Conservation (phyloP, 2,329 filamentous ascomycete genomes). For the Hypomyces perniciosus region DNA sequence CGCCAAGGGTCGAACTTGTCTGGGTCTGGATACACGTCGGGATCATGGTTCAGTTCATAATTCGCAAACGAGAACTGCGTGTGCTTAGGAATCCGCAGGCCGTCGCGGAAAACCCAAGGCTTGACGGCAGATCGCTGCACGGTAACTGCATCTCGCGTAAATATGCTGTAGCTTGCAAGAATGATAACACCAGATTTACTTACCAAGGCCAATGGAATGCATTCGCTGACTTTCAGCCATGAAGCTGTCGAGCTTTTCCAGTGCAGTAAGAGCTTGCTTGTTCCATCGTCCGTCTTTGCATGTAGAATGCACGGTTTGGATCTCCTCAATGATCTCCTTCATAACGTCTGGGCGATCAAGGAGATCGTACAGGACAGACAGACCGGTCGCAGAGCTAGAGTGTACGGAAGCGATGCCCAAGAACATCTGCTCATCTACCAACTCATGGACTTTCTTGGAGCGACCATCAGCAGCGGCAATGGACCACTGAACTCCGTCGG, state of each 20-base stretch:
- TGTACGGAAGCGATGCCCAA: background rate
- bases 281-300: background rate
- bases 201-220: background rate
- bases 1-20: background rate
- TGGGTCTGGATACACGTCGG: background rate
- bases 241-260: background rate
- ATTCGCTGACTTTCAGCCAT: constrained; percentile 1
- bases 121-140: background rate
- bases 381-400: background rate
- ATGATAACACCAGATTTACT: background rate
- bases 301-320: background rate
- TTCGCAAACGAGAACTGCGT: background rate
- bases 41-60: constrained; percentile 1
- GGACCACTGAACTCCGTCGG: background rate
- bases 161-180: no score
- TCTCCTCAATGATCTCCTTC: background rate
- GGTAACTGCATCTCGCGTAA: no score
- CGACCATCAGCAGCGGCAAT: background rate
- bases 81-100: background rate
- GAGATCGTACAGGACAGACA: background rate
- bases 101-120: background rate
- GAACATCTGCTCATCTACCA: background rate
- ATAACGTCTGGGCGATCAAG: background rate
- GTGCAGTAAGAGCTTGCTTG: background rate
- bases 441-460: background rate